Evolutionary conservation across 2,329 filamentous ascomycete genomes (phyloP).

Genomic region (Aspergillus ochraceoroseus): DNA sequence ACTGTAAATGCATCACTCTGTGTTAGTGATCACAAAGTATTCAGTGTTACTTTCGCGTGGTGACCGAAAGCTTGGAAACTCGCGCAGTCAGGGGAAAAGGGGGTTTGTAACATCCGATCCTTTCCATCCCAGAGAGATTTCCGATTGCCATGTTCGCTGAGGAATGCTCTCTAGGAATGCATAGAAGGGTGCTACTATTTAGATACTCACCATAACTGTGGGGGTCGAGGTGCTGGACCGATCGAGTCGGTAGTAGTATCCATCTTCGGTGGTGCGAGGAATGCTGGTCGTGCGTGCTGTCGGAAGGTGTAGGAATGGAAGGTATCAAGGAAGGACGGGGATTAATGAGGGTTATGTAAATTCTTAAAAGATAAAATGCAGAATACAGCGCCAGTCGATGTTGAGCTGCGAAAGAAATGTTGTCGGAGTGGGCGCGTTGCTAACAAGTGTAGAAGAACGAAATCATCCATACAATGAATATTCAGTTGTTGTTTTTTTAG

Average conservation of each 20-base stretch:
- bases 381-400: constrained; percentile 6
- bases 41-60: no score
- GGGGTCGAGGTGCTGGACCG: background rate
- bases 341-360: constrained; percentile 6
- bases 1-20: background rate
- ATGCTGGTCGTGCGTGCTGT: constrained; percentile 5
- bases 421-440: background rate
- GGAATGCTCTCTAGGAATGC: constrained; percentile 9
- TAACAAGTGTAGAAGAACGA: background rate
- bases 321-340: background rate
- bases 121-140: background rate
- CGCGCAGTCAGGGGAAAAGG: constrained; percentile 2
- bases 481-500: constrained; percentile 6
- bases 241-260: background rate
- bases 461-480: background rate
- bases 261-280: constrained; percentile 12
- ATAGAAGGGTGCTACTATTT: background rate
- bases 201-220: constrained; percentile 10
- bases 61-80: background rate
- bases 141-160: background rate
- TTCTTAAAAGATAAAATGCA: constrained; percentile 3
- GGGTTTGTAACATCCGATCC: background rate
- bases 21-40: background rate
- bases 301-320: constrained; percentile 1
- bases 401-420: background rate